Conservation (phyloP, 2,329 filamentous ascomycete genomes). For the Ascosphaera acerosa region DNA sequence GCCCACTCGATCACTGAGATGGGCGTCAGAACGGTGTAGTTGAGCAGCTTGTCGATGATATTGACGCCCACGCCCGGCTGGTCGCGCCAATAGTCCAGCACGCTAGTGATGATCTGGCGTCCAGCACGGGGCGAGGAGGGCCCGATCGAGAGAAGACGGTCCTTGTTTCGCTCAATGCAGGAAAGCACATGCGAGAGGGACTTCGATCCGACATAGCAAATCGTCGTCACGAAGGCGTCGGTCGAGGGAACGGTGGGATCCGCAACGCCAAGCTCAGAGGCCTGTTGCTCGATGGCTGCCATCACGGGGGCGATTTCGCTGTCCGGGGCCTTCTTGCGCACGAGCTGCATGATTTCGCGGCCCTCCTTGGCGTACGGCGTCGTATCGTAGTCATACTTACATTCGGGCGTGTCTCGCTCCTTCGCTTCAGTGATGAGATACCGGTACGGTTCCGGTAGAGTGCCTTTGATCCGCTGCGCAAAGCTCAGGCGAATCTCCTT, state of each 20-base stretch:
- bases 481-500: slow-evolving; percentile 96
- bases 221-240: slow-evolving; percentile 78
- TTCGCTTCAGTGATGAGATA: slow-evolving; percentile 60
- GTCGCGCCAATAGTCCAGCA: slow-evolving; percentile 79
- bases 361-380: slow-evolving; percentile 66
- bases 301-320: slow-evolving; percentile 69
- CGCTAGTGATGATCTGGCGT: slow-evolving; percentile 68
- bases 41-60: slow-evolving; percentile 89
- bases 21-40: slow-evolving; percentile 84
- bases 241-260: slow-evolving; percentile 70
- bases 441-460: slow-evolving; percentile 63
- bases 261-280: slow-evolving; percentile 36
- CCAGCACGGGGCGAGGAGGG: slow-evolving; percentile 49
- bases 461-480: slow-evolving; percentile 84
- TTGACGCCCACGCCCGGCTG: slow-evolving; percentile 80
- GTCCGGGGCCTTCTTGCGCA: slow-evolving; percentile 63
- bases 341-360: slow-evolving; percentile 50
- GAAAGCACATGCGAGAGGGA: slow-evolving; percentile 88
- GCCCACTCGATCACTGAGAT: slow-evolving; percentile 76
- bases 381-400: slow-evolving; percentile 58
- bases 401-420: slow-evolving; percentile 86
- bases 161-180: slow-evolving; percentile 85
- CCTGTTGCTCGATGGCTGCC: slow-evolving; percentile 55
- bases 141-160: slow-evolving; percentile 57
- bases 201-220: slow-evolving; percentile 84